Evolutionary conservation across 2,329 filamentous ascomycete genomes (phyloP), one percentile per base, ranked within the genome.

Genomic region (Mollisiaceae sp.): DNA sequence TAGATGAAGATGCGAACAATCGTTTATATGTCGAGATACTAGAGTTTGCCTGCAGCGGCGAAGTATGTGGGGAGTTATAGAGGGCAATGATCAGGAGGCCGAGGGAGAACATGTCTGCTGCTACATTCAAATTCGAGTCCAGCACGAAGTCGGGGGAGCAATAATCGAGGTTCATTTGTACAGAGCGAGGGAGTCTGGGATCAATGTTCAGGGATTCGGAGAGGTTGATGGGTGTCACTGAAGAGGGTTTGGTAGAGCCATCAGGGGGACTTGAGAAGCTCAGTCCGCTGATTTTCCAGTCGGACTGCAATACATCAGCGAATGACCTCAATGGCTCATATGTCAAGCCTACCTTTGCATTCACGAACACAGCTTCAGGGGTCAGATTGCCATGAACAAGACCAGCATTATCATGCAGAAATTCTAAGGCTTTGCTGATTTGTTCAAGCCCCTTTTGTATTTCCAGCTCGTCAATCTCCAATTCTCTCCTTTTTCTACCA

Each of bases 201-300:
- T 98, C 94, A 74, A 94, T 85, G 77, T 96, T 93, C 22, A 97
- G 83, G 18, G 90, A 89, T 78, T 97, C 93, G 35, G 91, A 90
- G 22, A 98, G 84, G 69, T 88, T 92, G 71, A 98, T 89, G 11
- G 92, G 91, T 50, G 89, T 85, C 58, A 97, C 87, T 4, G 92
- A 90, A 2, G 92, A 91, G 55, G 89, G 83, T 70, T 91, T 89
- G 35, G 87, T 89, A 22, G 91, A 91, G 72, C 87, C 86, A 71
- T 93, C 91, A 58, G 92, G 87, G 15, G 93, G 91, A 55, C 91
- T 91, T 76, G 91, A 92, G 77, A 97, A 99, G 0, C 91, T 88
- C 45, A 99, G 85, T n/a, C 94, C 95, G 72, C 93, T 94, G 67
- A 99, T 92, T 78, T 99, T 99, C 95, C 95, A 99, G 78, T 99